A percentile compares a stretch with the other conserved stretches of the same genome.
These are phyloP conservation scores for Pelagophyceae sp. DNA, from an alignment of 352 stramenopile species.

Conservation along the genomic window DNA sequence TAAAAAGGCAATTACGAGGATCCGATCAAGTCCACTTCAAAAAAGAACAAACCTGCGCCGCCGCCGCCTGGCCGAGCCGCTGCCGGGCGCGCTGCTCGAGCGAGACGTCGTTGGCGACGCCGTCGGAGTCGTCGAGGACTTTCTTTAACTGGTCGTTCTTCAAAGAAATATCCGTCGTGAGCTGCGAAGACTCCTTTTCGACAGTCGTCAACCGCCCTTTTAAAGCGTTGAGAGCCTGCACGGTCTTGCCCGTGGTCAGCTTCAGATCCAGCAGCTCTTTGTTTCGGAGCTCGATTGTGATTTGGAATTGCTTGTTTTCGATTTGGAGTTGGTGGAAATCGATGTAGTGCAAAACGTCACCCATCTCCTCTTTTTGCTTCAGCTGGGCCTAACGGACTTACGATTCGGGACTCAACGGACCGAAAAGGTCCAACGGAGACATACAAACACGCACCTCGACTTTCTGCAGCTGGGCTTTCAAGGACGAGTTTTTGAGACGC, in stretches of 20 bases:
- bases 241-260: constrained; percentile 70
- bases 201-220: constrained; percentile 75
- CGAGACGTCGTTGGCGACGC: constrained; percentile 59
- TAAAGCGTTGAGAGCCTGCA: constrained; percentile 75
- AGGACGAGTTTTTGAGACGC: constrained; percentile 78
- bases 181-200: constrained; percentile 62
- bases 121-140: constrained; percentile 59
- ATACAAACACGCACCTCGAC: constrained; percentile 47
- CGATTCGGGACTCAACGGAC: background rate
- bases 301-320: constrained; percentile 90
- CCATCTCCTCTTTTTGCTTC: constrained; percentile 86
- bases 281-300: constrained; percentile 86
- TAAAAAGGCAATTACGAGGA: too few relatives aligned
- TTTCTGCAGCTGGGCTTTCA: constrained; percentile 81
- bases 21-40: too few relatives aligned
- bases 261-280: constrained; percentile 81
- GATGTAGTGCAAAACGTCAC: constrained; percentile 86
- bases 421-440: background rate
- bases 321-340: constrained; percentile 91
- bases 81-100: constrained; percentile 54
- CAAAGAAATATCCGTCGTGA: constrained; percentile 63
- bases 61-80: constrained; percentile 54
- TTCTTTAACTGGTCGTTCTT: constrained; percentile 73
- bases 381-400: constrained; percentile 60
- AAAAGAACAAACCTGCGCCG: too few relatives aligned